phyloP scores from a whole-genome alignment of 2,329 filamentous ascomycete genomes.

The Botrytis hyacinthi region DNA sequence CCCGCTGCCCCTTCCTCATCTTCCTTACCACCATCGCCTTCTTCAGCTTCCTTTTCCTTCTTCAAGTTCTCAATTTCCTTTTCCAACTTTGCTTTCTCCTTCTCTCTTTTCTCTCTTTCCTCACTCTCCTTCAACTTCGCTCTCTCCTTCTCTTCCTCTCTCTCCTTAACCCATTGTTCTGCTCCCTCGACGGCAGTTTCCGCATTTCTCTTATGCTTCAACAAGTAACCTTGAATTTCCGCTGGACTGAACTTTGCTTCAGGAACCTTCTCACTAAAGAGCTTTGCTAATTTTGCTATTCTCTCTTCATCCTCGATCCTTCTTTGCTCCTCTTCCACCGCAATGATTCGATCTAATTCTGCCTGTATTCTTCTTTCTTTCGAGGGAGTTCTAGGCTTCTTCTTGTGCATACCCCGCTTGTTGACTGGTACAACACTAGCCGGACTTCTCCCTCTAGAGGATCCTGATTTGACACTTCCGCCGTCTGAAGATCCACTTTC shows the following conservation, averaged over 20 bases:
- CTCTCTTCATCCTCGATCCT: constrained; percentile 26
- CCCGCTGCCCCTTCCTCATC: not conserved
- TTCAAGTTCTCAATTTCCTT: constrained; percentile 24
- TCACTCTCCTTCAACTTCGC: constrained; percentile 34
- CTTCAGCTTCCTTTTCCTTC: constrained; percentile 19
- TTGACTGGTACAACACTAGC: constrained; percentile 22
- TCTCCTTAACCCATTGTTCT: constrained; percentile 52
- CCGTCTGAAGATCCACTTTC: not conserved
- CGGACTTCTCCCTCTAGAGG: constrained; percentile 46
- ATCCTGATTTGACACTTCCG: constrained; percentile 44
- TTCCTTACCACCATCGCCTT: not conserved
- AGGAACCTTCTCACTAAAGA: constrained; percentile 55
- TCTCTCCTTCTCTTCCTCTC: constrained; percentile 48
- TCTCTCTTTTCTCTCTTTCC: constrained; percentile 30
- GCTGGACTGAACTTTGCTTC: constrained; percentile 55
- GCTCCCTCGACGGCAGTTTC: constrained; percentile 53
- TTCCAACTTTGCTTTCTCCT: constrained; percentile 27
- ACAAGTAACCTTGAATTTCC: constrained; percentile 63
- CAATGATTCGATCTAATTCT: constrained; percentile 10
- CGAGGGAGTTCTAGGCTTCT: constrained; percentile 35
- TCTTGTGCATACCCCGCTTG: not conserved
- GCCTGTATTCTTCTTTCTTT: not conserved
- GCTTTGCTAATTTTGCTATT: constrained; percentile 44
- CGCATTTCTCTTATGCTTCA: constrained; percentile 61
- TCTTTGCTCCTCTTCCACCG: constrained; percentile 23